A percentile compares a stretch with the other conserved stretches of the same genome.
phyloP scores from a whole-genome alignment of 176 grass and related monocot genomes.

The Alopecurus myosuroides region DNA sequence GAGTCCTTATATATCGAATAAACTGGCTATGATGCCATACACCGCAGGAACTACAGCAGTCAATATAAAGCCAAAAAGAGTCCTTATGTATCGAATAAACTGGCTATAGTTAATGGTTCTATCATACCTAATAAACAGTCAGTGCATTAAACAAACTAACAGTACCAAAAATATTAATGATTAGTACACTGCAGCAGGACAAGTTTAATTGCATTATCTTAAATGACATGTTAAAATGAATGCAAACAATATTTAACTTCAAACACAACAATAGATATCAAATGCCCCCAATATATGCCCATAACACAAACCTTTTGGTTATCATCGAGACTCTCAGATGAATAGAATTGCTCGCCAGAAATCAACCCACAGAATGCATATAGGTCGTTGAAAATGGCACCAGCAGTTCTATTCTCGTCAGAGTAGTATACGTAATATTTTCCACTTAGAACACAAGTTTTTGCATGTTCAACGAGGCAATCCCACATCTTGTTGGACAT shows the following conservation, averaged over 20 bases:
- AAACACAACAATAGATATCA: neutral
- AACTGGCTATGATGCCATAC: neutral
- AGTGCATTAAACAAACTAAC: neutral
- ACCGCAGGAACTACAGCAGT: neutral
- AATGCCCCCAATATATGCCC: neutral
- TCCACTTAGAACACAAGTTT: slow-evolving; percentile 72
- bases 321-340: slow-evolving; percentile 59
- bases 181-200: neutral
- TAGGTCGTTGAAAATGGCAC: slow-evolving; percentile 78
- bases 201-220: neutral
- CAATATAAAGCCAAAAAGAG: neutral
- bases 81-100: neutral
- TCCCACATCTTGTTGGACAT: slow-evolving; percentile 99
- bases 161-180: neutral
- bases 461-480: slow-evolving; percentile 79
- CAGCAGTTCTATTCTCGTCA: slow-evolving; percentile 49
- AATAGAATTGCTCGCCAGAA: slow-evolving; percentile 62
- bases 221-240: neutral
- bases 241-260: slow-evolving; percentile 3
- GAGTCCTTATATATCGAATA: neutral
- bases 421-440: slow-evolving; percentile 71
- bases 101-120: neutral
- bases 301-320: slow-evolving; percentile 59
- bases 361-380: slow-evolving; percentile 79
- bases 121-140: neutral